Evolutionary conservation across 257 asterid species (phyloP), one percentile per base, ranked within the genome.

Genomic region (Penstemon eatonii): DNA sequence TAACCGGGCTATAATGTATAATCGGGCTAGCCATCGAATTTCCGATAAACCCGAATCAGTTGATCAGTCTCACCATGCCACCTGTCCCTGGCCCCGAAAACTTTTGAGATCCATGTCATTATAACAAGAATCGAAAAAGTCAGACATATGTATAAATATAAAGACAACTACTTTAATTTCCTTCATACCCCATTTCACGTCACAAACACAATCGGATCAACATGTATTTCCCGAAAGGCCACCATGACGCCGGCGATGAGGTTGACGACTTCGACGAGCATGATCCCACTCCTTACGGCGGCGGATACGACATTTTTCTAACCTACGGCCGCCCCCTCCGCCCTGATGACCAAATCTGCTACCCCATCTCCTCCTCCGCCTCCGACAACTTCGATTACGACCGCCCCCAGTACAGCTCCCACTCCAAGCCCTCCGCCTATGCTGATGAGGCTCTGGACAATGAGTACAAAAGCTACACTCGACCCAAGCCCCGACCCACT

Each of bases 241-340:
- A 86, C 81, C 85, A 59, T 36, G 79, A 62, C 64, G 47, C 72
- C 66, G 84, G 46, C 65, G 90, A 89, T 51, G 89, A 81, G 13
- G 87, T 80, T 42, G 88, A 79, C 65, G 95, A 86, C 75, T 93
- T 87, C 80, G 90, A 88, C 47, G 97, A 90, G 76, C 90, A 71
- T 78, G 99, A 93, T 60, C 64, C 96, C 59, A 86, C 96, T 66
- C 99, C 97, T 0, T 93, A 90, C 77, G 87, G 87, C 38, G 99
- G 99, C 9, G 97, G 97, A 37, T 93, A 90, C 81, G 89, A 90
- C 83, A 84, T 88, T 47, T 11, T 69, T 3, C 12, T 84, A 57
- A 85, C 87, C 46, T 93, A 87, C 76, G 99, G 99, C 62, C 94
- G 92, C 43, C 82, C 91, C 5, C 84, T 85, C 69, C 86, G 86